Evolutionary conservation across 202 grass and related monocot species (phyloP), one percentile per base, ranked within the genome.

Genomic region (Schoenoplectus tabernaemontani): DNA sequence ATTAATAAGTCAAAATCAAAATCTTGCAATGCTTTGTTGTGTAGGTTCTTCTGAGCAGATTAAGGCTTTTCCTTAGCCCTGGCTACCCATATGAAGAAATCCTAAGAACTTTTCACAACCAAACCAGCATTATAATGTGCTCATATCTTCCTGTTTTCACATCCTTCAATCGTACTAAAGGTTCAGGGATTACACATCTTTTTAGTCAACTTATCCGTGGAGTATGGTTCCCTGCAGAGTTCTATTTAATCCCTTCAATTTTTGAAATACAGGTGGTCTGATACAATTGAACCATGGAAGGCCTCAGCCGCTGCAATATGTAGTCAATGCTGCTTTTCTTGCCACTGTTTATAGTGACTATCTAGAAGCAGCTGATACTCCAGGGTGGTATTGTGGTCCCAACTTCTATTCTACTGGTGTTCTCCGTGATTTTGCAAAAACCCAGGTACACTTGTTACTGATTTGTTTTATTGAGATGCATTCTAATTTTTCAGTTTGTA

Each of bases 21-120:
- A 56, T 82, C 9, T 79, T 57, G 81, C 85, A 43, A 41, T 86
- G 3, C 12, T 79, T 36, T 0, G 50, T 9, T 74, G 85, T 92
- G 3, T 76, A 98, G 91, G 88, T 98, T 85, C 96, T 98, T 82
- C 85, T 98, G 4, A 98, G 91, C 83, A 87, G 95, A 61, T 89
- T 98, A 75, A 98, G 95, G 86, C 89, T 98, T 67, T 98, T 98
- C 88, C 78, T 98, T 87, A 98, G 96, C 84, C 96, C 96, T 64
- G 96, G 96, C 13, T 98, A 98, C 80, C 96, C 96, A 0, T 98
- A 95, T 46, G 96, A 98, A 90, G 91, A 98, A 85, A 95, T 89
- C 19, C 60, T 98, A 58, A 98, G 86, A 59, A 89, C 88, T 71
- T 98, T 88, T 78, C 96, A 98, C 83, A 98, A 98, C 74, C 96